Evolutionary conservation across 2,329 filamentous ascomycete genomes (phyloP), one percentile per base, ranked within the genome.

Genomic region (Fusarium clavum): DNA sequence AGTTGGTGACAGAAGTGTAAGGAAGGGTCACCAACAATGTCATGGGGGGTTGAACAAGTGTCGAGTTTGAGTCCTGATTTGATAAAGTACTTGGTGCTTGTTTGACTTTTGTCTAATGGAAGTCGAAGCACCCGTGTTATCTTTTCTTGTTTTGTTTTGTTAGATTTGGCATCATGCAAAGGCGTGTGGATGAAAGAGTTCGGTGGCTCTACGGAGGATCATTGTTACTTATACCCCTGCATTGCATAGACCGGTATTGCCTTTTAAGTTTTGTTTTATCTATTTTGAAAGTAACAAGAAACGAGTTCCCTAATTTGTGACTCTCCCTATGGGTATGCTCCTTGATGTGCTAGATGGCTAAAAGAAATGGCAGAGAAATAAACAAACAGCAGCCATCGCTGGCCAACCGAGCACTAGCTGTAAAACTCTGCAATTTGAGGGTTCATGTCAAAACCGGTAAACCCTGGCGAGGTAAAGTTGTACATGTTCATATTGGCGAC

Each of bases 1-100:
- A 96, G 80, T 83, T 97, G 71, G 92, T 97, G 87, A 89, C 89
- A 48, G 92, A 94, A 77, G 82, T 76, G 40, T 82, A 67, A 66
- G 38, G 27, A 25, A 30, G 14, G 27, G 34, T 27, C 34, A 5
- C 40, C n/a, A 6, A 32, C 13, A 11, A 38, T 43, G 49, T 11
- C 29, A 34, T 25, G 14, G 44, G 44, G 25, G 22, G n/a, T 30
- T 38, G 16, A 41, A 43, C n/a, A 51, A 29, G 43, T 34, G 14
- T 32, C 34, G 18, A 18, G 27, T 16, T 34, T 10, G 14, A 29
- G 49, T 45, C 8, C 32, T 45, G 25, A 25, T 38, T 59, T 38
- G 34, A 53, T n/a, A 30, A 16, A 32, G 20, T 25, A 20, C 53
- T 32, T 47, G 18, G 32, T 48, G 16, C 41, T 27, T 40, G 20